phyloP scores from a whole-genome alignment of 352 stramenopile species.

The Blastocystis sp. region DNA sequence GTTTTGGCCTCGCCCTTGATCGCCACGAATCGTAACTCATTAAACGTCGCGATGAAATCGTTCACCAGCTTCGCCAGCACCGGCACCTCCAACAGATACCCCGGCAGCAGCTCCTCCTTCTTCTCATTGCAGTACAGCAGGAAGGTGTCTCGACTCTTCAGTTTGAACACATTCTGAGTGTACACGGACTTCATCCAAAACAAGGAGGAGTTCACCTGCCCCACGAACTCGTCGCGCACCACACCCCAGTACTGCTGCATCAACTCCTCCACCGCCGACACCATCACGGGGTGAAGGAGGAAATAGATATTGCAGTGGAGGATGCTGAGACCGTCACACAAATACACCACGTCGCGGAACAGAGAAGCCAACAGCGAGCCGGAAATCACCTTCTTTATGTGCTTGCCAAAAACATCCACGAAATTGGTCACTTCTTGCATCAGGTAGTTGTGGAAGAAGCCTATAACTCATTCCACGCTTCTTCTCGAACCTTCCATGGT shows the following conservation, averaged over 20 bases:
- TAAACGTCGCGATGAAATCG: conserved; percentile 61
- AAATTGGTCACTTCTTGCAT: not conserved
- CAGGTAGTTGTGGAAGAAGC: conserved; percentile 25
- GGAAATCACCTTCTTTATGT: conserved; percentile 4
- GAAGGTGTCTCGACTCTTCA: conserved; percentile 50
- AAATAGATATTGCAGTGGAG: conserved; percentile 13
- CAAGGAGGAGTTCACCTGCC: conserved; percentile 31
- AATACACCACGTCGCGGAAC: conserved; percentile 28
- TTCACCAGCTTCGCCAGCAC: conserved; percentile 57
- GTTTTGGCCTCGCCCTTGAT: conserved; percentile 30
- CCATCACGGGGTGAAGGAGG: conserved; percentile 19
- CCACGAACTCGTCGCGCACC: not conserved
- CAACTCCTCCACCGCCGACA: not conserved
- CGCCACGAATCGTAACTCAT: conserved; percentile 61
- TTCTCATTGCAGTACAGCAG: conserved; percentile 19
- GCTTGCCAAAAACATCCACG: not conserved
- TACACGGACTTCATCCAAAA: conserved; percentile 69
- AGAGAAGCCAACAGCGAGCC: conserved; percentile 7
- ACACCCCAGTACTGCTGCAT: conserved; percentile 37
- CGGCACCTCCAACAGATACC: conserved; percentile 60
- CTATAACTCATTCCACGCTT: not conserved
- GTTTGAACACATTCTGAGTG: conserved; percentile 26
- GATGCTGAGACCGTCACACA: conserved; percentile 31
- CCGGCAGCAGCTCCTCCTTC: not conserved
- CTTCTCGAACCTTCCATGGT: not conserved